Percentiles rank a stretch among this genome's conserved stretches.
Conservation (phyloP, 2,329 filamentous ascomycete genomes). For the Rhynchosporium secalis region DNA sequence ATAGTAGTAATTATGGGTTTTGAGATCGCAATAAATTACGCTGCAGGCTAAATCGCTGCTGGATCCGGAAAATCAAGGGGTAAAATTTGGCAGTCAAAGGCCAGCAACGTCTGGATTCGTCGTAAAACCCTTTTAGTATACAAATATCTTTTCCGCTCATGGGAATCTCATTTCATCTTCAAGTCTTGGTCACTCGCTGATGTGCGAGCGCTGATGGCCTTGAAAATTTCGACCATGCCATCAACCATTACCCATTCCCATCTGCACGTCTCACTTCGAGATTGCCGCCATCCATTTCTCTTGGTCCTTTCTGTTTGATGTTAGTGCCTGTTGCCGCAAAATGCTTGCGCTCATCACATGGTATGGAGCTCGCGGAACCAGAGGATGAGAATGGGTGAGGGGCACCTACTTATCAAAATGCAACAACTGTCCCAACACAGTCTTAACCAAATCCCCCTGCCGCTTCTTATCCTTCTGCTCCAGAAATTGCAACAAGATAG, state of each 20-base stretch:
- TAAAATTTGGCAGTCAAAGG: neutral
- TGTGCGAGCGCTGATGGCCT: neutral
- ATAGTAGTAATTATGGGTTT: no score
- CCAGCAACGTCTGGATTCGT: neutral
- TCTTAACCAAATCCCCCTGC: slow-evolving; percentile 69
- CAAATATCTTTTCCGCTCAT: neutral
- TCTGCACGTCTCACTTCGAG: slow-evolving; percentile 1
- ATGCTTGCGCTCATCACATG: neutral
- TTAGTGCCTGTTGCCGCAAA: neutral
- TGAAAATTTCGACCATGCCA: neutral
- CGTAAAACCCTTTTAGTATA: slow-evolving; percentile 10
- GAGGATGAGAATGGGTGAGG: neutral
- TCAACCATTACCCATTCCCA: neutral
- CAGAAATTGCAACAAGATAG: slow-evolving; percentile 77
- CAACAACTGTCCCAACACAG: slow-evolving; percentile 73
- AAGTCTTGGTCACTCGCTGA: neutral
- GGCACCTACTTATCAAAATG: slow-evolving; percentile 70
- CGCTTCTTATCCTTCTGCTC: slow-evolving; percentile 78
- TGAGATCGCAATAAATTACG: no score
- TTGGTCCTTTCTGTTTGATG: slow-evolving; percentile 15
- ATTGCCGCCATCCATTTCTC: slow-evolving; percentile 20
- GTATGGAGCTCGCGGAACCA: no score
- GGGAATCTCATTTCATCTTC: neutral
- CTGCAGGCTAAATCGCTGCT: no score
- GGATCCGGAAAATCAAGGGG: no score